Evolutionary conservation across 352 stramenopile genomes (phyloP).

Genomic region (Thalassiosira mediterranea): DNA sequence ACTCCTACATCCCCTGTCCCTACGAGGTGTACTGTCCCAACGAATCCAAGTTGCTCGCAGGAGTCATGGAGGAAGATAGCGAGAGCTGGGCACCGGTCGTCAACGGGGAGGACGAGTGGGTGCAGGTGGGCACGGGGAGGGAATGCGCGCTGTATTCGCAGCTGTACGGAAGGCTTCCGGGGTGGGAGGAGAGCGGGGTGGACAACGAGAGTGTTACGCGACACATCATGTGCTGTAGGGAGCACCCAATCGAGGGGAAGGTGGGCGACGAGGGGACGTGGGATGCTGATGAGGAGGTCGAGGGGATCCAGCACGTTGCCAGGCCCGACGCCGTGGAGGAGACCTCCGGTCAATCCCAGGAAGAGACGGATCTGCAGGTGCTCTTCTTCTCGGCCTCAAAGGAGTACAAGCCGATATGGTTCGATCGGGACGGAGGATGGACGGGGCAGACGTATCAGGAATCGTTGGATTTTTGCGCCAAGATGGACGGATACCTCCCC

Average conservation of each 20-base stretch:
- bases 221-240: conserved; percentile 37
- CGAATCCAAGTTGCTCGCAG: conserved; percentile 17
- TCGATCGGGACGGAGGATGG: conserved; percentile 19
- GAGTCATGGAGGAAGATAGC: conserved; percentile 16
- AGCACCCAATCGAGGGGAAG: background rate
- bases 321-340: background rate
- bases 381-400: conserved; percentile 17
- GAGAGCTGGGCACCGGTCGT: conserved; percentile 40
- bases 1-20: conserved; percentile 40
- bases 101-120: conserved; percentile 22
- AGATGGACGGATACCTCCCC: conserved; percentile 11
- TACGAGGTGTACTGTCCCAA: conserved; percentile 48
- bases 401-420: conserved; percentile 44
- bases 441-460: conserved; percentile 21
- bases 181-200: conserved; percentile 12
- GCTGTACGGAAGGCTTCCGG: conserved; percentile 9
- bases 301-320: background rate
- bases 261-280: conserved; percentile 5
- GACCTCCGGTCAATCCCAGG: background rate
- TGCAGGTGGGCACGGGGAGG: background rate
- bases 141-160: conserved; percentile 25
- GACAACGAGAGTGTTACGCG: conserved; percentile 28
- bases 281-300: background rate
- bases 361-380: conserved; percentile 16
- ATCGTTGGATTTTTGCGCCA: conserved; percentile 12